Evolutionary conservation across 2,329 filamentous ascomycete species (phyloP), one percentile per base, ranked within the genome.

Genomic region (Nannizziopsis arthrosporioides): DNA sequence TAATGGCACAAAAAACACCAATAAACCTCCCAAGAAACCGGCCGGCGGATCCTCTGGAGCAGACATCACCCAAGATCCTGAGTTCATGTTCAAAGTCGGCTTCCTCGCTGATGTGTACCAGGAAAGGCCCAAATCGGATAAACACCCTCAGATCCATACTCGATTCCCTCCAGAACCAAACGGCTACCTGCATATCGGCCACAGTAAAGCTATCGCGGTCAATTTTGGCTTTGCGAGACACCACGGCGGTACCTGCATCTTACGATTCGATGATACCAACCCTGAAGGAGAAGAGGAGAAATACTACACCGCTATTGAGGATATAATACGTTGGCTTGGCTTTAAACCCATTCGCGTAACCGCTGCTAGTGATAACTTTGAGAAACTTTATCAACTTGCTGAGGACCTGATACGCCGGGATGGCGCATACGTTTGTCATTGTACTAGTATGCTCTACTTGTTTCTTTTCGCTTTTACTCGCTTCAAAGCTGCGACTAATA

Each of bases 211-310:
- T 17, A 95, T 96, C 64, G 84, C 87, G 0, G 80, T 96, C 65
- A 95, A 96, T 68, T 96, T 96, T 68, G 90, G 90, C 5, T 96
- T 95, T 63, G 90, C 92, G 11, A 80, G 78, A 60, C 81, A 82
- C 61, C 85, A 94, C 62, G 84, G 83, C 32, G 90, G 90, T 50
- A 73, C 81, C 53, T 84, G 80, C 65, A 82, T 83, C 60, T 68
- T 88, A 53, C 77, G 90, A 58, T 94, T 85, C 64, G 92, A 96
- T 63, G 92, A 96, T 59, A 96, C 92, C 11, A 96, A 96, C 64
- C 92, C 92, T 1, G 86, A 89, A 55, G 85, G 85, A 41, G 92
- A 96, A 65, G 85, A 95, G 63, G 85, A 94, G 66, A 76, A 82
- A 50, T 96, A 89, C 67, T 93, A 93, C 61, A 77, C 76, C 9